A percentile compares a stretch with the other conserved stretches of the same genome.
Evolutionary conservation across 352 stramenopile species (phyloP).

Genomic region (Globisporangium takayamanum): DNA sequence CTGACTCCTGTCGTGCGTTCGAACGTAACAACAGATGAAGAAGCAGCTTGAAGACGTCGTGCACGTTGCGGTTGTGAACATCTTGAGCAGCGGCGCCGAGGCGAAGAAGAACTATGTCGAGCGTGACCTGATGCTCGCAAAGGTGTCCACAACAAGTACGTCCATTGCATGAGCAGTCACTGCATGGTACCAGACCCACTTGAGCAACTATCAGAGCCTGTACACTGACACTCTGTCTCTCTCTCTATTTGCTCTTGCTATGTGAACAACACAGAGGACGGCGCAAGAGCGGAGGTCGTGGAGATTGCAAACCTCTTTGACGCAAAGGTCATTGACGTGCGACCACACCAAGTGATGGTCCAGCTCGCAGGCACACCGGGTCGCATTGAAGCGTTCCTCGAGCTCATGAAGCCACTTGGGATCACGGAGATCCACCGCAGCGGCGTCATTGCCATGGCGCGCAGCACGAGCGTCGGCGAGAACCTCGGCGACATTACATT

Average conservation of each 20-base stretch:
- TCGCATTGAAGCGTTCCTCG: conserved; percentile 77
- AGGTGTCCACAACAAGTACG: conserved; percentile 73
- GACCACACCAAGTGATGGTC: conserved; percentile 77
- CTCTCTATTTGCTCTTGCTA: not conserved
- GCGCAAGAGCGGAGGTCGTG: conserved; percentile 67
- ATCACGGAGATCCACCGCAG: conserved; percentile 84
- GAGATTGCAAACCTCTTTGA: conserved; percentile 82
- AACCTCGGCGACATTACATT: conserved; percentile 62
- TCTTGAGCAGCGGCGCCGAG: conserved; percentile 60
- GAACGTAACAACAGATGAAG: conserved; percentile 54
- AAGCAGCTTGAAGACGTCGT: conserved; percentile 87
- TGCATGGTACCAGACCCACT: no score
- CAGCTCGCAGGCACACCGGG: conserved; percentile 68
- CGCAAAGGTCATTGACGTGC: conserved; percentile 83
- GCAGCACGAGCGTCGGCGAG: conserved; percentile 59
- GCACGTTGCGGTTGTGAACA: conserved; percentile 81
- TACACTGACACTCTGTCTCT: not conserved
- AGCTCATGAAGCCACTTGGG: conserved; percentile 74
- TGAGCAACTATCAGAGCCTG: no score
- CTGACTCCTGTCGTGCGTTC: conserved; percentile 4
- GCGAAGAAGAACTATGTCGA: conserved; percentile 79
- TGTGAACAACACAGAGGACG: conserved; percentile 25
- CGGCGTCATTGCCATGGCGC: conserved; percentile 80
- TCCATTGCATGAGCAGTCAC: not conserved
- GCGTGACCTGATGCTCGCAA: conserved; percentile 84